Conservation (phyloP, 345 rosid genomes). For the Acer negundo region DNA sequence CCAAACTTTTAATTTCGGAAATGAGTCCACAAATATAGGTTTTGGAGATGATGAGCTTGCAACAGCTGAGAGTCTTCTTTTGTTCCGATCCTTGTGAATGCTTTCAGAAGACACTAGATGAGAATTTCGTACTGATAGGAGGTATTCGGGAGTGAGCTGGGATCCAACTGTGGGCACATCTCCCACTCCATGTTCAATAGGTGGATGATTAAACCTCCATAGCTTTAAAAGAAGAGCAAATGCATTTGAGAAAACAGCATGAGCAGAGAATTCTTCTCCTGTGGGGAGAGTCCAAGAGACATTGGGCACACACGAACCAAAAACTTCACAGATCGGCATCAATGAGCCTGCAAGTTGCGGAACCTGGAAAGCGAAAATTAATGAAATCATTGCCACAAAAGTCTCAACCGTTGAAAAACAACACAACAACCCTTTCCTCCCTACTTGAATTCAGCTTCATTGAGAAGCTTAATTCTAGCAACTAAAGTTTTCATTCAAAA, state of each 20-base stretch:
- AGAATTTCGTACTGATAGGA: conserved; percentile 81
- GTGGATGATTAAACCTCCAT: conserved; percentile 94
- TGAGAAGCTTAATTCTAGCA: neutral
- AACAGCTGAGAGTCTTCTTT: conserved; percentile 61
- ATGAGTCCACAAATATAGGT: conserved; percentile 85
- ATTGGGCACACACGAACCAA: conserved; percentile 79
- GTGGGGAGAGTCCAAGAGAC: conserved; percentile 75
- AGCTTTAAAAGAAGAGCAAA: conserved; percentile 90
- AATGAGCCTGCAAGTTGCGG: conserved; percentile 92
- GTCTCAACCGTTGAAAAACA: neutral
- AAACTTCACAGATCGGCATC: conserved; percentile 95
- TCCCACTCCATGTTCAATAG: conserved; percentile 85
- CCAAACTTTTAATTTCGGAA: conserved; percentile 90
- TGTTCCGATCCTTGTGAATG: conserved; percentile 56
- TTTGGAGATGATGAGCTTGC: conserved; percentile 51
- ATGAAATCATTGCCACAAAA: neutral
- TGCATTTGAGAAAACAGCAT: conserved; percentile 88
- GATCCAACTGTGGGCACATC: conserved; percentile 91
- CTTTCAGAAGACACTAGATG: conserved; percentile 67
- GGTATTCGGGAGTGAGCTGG: conserved; percentile 86
- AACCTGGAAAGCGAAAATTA: conserved; percentile 49
- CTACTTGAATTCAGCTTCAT: neutral
- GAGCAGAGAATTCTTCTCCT: conserved; percentile 77
- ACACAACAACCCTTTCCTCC: neutral
- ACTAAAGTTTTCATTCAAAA: neutral